phyloP scores from a whole-genome alignment of 179 eudicot species.

The Sideroxylon spinosum region DNA sequence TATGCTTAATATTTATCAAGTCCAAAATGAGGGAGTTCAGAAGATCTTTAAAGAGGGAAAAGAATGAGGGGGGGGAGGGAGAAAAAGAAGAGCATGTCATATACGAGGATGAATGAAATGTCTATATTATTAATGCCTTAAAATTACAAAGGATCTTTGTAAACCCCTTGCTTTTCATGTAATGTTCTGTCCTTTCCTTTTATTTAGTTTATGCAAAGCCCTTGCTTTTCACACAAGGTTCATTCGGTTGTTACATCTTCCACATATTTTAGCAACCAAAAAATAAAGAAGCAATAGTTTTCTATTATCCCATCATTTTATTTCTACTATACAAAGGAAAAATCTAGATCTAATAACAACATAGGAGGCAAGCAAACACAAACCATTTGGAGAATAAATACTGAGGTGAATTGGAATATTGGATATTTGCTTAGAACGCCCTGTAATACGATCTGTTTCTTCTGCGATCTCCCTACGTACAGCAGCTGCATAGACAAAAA shows the following conservation, averaged over 20 bases:
- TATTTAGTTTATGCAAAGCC: not conserved
- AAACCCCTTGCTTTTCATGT: no score
- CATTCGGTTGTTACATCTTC: not conserved
- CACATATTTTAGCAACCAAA: not conserved
- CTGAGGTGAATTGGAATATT: constrained; percentile 91
- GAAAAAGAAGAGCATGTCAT: no score
- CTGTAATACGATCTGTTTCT: constrained; percentile 94
- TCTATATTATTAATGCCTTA: no score
- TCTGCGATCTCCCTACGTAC: constrained; percentile 91
- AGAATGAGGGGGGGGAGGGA: no score
- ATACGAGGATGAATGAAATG: no score
- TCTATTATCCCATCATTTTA: not conserved
- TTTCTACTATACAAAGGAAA: not conserved
- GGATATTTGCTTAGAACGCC: constrained; percentile 80
- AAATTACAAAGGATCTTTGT: no score
- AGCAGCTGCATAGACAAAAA: constrained; percentile 53
- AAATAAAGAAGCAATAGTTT: not conserved
- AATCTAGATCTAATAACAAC: not conserved
- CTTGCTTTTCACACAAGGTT: not conserved
- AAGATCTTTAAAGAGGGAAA: no score
- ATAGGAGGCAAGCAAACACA: constrained; percentile 19
- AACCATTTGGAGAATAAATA: constrained; percentile 91
- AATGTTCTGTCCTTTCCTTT: not conserved
- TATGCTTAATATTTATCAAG: not conserved
- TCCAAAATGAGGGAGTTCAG: not conserved